phyloP scores from a whole-genome alignment of 352 stramenopile species.

The Phytophthora sp. region DNA sequence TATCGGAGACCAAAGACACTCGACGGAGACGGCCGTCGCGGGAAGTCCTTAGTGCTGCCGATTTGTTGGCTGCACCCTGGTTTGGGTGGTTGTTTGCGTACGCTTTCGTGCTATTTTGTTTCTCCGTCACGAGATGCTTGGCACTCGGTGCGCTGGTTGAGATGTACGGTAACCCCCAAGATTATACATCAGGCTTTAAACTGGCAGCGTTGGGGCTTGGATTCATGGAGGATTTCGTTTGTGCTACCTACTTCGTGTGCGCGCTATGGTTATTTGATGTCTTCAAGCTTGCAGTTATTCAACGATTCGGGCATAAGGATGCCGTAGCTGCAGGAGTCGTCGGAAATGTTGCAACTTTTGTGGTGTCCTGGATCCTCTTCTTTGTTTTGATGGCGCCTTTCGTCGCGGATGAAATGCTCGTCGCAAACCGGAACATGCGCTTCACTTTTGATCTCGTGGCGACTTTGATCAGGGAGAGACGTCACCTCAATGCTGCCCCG shows the following conservation, averaged over 20 bases:
- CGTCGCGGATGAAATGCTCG: conserved; percentile 37
- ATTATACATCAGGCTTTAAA: conserved; percentile 21
- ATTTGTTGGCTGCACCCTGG: conserved; percentile 9
- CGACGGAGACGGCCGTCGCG: background rate
- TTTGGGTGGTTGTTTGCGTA: conserved; percentile 32
- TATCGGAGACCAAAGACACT: conserved; percentile 5
- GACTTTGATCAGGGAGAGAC: conserved; percentile 20
- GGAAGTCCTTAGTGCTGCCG: background rate
- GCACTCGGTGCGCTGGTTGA: conserved; percentile 17
- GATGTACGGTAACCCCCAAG: conserved; percentile 23
- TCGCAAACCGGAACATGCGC: conserved; percentile 40
- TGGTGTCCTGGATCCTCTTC: conserved; percentile 26
- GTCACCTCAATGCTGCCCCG: conserved; percentile 40
- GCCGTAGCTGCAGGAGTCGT: background rate
- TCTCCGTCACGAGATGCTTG: conserved; percentile 12
- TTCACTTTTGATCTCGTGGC: conserved; percentile 48
- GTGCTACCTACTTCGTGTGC: conserved; percentile 28
- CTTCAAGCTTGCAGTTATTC: background rate
- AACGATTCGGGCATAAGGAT: background rate
- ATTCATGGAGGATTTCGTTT: conserved; percentile 35
- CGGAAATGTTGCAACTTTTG: conserved; percentile 7
- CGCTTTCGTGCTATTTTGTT: conserved; percentile 19
- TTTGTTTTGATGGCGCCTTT: conserved; percentile 29
- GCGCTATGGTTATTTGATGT: conserved; percentile 26
- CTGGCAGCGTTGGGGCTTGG: conserved; percentile 22